A percentile compares a stretch with the other conserved stretches of the same genome.
These are phyloP conservation scores for Penicillium concentricum DNA, from an alignment of 2,329 filamentous ascomycete species.

Conservation along the genomic window DNA sequence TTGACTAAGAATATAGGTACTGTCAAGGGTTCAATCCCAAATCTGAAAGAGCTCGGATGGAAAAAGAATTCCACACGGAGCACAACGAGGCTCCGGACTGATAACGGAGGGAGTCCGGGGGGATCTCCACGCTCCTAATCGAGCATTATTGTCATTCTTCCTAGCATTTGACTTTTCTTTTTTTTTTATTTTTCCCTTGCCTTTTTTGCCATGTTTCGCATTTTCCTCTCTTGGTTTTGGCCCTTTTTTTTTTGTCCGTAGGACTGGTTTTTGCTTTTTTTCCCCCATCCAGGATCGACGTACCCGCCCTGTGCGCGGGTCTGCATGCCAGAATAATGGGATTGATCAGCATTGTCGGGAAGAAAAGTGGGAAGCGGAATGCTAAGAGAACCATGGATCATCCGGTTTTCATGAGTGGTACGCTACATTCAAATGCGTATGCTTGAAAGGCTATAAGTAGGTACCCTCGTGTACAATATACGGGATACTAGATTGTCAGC, in stretches of 20 bases:
- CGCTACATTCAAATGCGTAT: background rate
- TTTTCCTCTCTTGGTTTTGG: background rate
- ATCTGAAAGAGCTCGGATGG: background rate
- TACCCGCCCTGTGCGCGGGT: constrained; percentile 7
- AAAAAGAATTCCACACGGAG: background rate
- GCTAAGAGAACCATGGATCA: background rate
- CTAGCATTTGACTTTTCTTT: background rate
- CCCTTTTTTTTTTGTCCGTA: background rate
- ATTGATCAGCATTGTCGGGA: background rate
- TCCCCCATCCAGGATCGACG: constrained; percentile 3
- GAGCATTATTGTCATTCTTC: background rate
- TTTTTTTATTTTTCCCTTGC: background rate
- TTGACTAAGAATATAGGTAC: background rate
- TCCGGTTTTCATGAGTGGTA: background rate
- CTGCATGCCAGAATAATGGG: constrained; percentile 3
- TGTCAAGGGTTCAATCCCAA: background rate
- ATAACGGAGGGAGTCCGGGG: background rate
- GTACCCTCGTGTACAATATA: background rate
- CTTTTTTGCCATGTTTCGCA: background rate
- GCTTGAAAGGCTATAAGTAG: background rate
- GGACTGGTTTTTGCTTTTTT: background rate
- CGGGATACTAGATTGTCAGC: background rate
- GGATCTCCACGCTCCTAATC: background rate
- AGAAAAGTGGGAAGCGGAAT: background rate
- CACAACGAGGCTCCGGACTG: background rate